Percentiles rank a stretch among this genome's conserved stretches.
Evolutionary conservation across 2,329 filamentous ascomycete species (phyloP).

Genomic region (Podosphaera leucotricha): DNA sequence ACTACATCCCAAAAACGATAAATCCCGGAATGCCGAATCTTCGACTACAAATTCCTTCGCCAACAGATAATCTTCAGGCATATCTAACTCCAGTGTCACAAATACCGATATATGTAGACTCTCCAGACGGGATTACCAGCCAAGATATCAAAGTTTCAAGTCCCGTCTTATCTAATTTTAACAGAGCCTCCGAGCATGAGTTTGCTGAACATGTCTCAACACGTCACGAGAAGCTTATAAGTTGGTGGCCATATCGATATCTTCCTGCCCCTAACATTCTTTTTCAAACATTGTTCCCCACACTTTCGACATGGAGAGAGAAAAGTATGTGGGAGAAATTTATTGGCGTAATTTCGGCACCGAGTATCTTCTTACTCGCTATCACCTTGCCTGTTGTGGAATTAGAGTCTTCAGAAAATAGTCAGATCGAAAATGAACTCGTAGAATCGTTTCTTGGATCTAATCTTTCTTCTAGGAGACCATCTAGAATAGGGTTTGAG

Average conservation of each 20-base stretch:
- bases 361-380: slow-evolving; percentile 72
- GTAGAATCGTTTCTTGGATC: neutral
- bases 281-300: slow-evolving; percentile 60
- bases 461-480: slow-evolving; percentile 1
- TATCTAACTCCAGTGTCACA: slow-evolving; percentile 11
- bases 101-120: slow-evolving; percentile 16
- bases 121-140: slow-evolving; percentile 12
- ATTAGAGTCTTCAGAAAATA: slow-evolving; percentile 27
- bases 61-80: slow-evolving; percentile 12
- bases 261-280: slow-evolving; percentile 52
- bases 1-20: slow-evolving; percentile 5
- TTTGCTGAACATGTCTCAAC: slow-evolving; percentile 7
- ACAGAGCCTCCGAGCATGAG: slow-evolving; percentile 8
- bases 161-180: slow-evolving; percentile 12
- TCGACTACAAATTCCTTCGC: slow-evolving; percentile 13
- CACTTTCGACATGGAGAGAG: slow-evolving; percentile 54
- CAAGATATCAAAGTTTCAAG: slow-evolving; percentile 12
- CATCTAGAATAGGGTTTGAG: slow-evolving; percentile 5
- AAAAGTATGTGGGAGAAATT: slow-evolving; percentile 73
- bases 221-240: slow-evolving; percentile 20
- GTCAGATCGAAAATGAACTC: neutral
- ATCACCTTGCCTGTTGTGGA: slow-evolving; percentile 85
- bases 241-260: slow-evolving; percentile 61
- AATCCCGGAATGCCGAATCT: slow-evolving; percentile 7
- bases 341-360: slow-evolving; percentile 61